Evolutionary conservation across 2,329 filamentous ascomycete species (phyloP).

Genomic region (Alternaria brassicae): DNA sequence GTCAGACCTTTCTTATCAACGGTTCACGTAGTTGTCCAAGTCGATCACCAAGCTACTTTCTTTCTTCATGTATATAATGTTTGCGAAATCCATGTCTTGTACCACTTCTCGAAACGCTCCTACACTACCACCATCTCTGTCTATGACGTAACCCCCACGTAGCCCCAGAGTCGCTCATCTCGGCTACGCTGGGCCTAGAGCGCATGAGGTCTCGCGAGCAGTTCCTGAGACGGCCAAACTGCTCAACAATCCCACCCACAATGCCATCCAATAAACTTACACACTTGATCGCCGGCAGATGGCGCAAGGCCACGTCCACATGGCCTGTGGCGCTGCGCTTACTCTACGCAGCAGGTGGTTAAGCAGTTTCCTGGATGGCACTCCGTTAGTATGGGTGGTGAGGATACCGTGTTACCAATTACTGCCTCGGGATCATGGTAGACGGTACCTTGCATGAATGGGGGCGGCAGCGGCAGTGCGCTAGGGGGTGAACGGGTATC

Average conservation of each 20-base stretch:
- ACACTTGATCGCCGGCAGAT: background rate
- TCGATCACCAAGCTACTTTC: background rate
- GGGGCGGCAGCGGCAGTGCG: constrained; percentile 9
- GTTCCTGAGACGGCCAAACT: background rate
- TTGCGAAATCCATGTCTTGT: background rate
- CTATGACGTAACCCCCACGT: constrained; percentile 20
- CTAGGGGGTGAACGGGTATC: constrained; percentile 25
- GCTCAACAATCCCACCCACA: constrained; percentile 6
- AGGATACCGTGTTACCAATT: background rate
- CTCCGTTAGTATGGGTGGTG: background rate
- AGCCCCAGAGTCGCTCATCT: constrained; percentile 15
- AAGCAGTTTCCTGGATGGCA: background rate
- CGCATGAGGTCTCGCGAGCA: background rate
- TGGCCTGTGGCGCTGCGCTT: background rate
- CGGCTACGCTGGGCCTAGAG: constrained; percentile 14
- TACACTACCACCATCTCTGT: background rate
- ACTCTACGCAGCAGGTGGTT: background rate
- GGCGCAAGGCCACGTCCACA: background rate
- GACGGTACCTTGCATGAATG: constrained; percentile 35
- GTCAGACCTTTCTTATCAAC: constrained; percentile 44
- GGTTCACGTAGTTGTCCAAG: background rate
- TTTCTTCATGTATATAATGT: constrained; percentile 20
- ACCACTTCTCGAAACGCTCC: background rate
- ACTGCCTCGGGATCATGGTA: background rate
- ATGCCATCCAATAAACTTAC: background rate